These are phyloP conservation scores for Phoma herbarum DNA, from an alignment of 2,329 filamentous ascomycete genomes.

Conservation along the genomic window DNA sequence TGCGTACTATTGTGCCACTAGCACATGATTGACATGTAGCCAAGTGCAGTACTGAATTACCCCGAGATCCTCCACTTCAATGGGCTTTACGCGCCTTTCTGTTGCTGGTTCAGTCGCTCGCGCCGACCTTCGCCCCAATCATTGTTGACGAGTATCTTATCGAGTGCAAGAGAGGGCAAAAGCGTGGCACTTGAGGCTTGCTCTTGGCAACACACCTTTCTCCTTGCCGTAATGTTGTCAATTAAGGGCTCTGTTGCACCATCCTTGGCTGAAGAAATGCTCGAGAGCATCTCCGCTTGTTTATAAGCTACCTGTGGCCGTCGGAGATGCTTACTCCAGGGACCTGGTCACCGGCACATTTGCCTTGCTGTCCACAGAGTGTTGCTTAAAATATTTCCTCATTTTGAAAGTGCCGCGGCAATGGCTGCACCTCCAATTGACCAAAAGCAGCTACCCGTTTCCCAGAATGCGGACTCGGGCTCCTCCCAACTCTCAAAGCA, in stretches of 20 bases:
- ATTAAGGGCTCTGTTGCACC: constrained; percentile 27
- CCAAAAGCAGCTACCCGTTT: constrained; percentile 30
- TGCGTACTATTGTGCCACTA: not conserved
- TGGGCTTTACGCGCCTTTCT: not conserved
- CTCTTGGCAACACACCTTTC: constrained; percentile 16
- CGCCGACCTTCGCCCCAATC: constrained; percentile 3
- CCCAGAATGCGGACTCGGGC: constrained; percentile 26
- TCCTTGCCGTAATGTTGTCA: constrained; percentile 32
- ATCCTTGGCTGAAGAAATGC: constrained; percentile 21
- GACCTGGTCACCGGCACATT: constrained; percentile 15
- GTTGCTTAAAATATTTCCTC: constrained; percentile 20
- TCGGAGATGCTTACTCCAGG: constrained; percentile 18
- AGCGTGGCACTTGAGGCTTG: constrained; percentile 14
- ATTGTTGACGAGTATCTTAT: constrained; percentile 11
- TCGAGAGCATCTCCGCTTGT: constrained; percentile 15
- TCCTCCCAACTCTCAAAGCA: constrained; percentile 23
- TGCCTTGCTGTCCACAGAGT: constrained; percentile 14
- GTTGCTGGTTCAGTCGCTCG: not conserved
- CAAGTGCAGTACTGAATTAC: not conserved
- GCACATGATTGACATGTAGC: constrained; percentile 4
- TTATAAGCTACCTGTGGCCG: constrained; percentile 27
- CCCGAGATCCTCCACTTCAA: not conserved
- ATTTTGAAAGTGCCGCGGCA: constrained; percentile 5
- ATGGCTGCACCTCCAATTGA: constrained; percentile 26
- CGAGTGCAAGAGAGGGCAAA: constrained; percentile 1